These are phyloP conservation scores for Fragaria iinumae DNA, from an alignment of 306 rosid genomes.

Conservation along the genomic window DNA sequence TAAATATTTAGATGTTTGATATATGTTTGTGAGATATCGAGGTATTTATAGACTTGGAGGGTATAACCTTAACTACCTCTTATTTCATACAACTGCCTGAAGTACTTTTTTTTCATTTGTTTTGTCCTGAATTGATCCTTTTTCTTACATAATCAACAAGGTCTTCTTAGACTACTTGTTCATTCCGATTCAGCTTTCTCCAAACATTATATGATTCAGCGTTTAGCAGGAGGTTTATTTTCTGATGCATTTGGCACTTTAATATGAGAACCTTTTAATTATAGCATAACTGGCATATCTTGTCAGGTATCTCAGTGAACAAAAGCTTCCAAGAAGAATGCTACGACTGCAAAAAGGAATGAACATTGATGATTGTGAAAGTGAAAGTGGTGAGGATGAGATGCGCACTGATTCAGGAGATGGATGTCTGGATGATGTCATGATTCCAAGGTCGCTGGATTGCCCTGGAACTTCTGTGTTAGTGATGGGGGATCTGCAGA, in stretches of 20 bases:
- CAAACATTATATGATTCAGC: not conserved
- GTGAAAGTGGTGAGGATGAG: conserved; percentile 71
- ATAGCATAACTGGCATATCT: conserved; percentile 15
- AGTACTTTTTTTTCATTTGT: not conserved
- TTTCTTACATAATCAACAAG: not conserved
- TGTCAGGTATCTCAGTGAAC: conserved; percentile 79
- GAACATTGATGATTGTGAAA: conserved; percentile 49
- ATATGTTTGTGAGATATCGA: not conserved
- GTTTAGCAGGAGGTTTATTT: not conserved
- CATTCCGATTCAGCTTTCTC: not conserved
- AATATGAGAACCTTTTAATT: not conserved
- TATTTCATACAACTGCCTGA: not conserved
- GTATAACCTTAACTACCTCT: not conserved
- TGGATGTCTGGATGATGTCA: conserved; percentile 51
- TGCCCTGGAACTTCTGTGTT: conserved; percentile 56
- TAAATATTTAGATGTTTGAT: not conserved
- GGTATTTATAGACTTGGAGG: conserved; percentile 9
- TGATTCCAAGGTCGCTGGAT: conserved; percentile 33
- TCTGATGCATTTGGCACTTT: not conserved
- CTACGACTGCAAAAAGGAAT: conserved; percentile 69
- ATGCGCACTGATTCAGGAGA: conserved; percentile 70
- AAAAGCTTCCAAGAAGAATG: conserved; percentile 86
- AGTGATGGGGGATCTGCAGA: conserved; percentile 69
- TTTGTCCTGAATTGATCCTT: not conserved
- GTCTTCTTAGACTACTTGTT: not conserved